Conservation (phyloP, 1,139 yeast genomes). For the Magnusiomyces tetraspermus region DNA sequence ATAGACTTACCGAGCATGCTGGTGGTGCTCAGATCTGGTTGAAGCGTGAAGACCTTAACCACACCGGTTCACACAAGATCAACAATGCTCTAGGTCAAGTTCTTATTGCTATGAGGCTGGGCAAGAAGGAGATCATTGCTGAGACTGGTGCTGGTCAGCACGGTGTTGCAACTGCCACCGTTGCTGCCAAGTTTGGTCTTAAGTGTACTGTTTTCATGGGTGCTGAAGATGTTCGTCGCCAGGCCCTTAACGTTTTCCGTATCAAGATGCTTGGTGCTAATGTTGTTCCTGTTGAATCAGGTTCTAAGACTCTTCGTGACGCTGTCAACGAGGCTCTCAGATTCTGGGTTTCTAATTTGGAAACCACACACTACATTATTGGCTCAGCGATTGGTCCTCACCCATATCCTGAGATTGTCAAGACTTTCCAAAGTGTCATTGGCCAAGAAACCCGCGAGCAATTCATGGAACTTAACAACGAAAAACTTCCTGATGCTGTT, state of each 20-base stretch:
- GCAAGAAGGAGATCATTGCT: slow-evolving; percentile 84
- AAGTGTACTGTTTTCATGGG: slow-evolving; percentile 98
- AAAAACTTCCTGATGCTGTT: slow-evolving; percentile 81
- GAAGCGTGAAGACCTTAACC: slow-evolving; percentile 95
- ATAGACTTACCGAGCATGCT: slow-evolving; percentile 74
- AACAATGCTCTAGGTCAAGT: slow-evolving; percentile 96
- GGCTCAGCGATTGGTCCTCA: slow-evolving; percentile 99
- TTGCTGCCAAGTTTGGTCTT: slow-evolving; percentile 94
- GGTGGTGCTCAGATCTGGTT: slow-evolving; percentile 98
- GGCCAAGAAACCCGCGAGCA: slow-evolving; percentile 93
- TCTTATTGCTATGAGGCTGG: slow-evolving; percentile 80
- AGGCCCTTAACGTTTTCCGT: slow-evolving; percentile 94
- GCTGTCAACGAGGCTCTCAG: slow-evolving; percentile 97
- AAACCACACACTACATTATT: slow-evolving; percentile 83
- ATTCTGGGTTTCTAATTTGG: slow-evolving; percentile 83
- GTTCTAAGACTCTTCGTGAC: slow-evolving; percentile 92
- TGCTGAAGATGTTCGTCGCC: slow-evolving; percentile 97
- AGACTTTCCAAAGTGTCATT: slow-evolving; percentile 96
- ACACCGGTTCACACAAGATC: slow-evolving; percentile 96
- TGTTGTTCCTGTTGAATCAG: slow-evolving; percentile 86
- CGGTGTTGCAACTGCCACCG: slow-evolving; percentile 99
- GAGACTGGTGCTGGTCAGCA: slow-evolving; percentile 99
- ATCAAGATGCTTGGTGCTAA: slow-evolving; percentile 95
- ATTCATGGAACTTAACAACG: slow-evolving; percentile 65
- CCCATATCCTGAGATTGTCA: slow-evolving; percentile 94